A percentile compares a stretch with the other conserved stretches of the same genome.
Evolutionary conservation across 2,329 filamentous ascomycete species (phyloP).

Genomic region (Diaporthe ampelina): DNA sequence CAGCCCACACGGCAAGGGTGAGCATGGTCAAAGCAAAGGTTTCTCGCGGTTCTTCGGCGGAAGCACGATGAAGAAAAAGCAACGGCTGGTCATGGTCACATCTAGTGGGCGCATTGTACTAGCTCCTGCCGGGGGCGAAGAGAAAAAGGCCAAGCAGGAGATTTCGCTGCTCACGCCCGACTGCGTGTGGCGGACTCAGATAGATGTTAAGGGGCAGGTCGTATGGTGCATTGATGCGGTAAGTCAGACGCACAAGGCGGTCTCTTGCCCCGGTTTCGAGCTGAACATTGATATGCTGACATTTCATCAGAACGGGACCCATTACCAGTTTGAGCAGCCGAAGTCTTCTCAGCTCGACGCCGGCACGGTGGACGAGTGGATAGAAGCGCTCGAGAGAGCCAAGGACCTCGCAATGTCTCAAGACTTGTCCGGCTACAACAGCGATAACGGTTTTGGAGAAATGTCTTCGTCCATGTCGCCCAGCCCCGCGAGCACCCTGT

Average conservation of each 20-base stretch:
- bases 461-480: constrained; percentile 77
- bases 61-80: constrained; percentile 90
- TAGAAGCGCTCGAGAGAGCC: constrained; percentile 88
- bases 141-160: constrained; percentile 95
- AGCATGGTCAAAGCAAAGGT: constrained; percentile 82
- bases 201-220: constrained; percentile 88
- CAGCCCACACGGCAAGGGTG: constrained; percentile 78
- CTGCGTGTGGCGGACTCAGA: constrained; percentile 82
- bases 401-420: constrained; percentile 87
- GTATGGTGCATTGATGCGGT: constrained; percentile 96
- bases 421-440: constrained; percentile 73
- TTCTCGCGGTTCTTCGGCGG: constrained; percentile 94
- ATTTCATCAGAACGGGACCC: constrained; percentile 79
- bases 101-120: constrained; percentile 91
- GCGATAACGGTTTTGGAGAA: constrained; percentile 76
- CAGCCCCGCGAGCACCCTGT: constrained; percentile 82
- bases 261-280: constrained; percentile 33
- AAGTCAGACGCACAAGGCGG: constrained; percentile 60
- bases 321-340: constrained; percentile 94
- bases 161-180: constrained; percentile 85
- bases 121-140: constrained; percentile 91
- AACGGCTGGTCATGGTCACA: constrained; percentile 94
- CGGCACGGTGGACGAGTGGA: constrained; percentile 87
- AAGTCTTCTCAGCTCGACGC: constrained; percentile 78
- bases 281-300: constrained; percentile 3